phyloP scores from a whole-genome alignment of 306 rosid genomes.

The Oemleria cerasiformis region DNA sequence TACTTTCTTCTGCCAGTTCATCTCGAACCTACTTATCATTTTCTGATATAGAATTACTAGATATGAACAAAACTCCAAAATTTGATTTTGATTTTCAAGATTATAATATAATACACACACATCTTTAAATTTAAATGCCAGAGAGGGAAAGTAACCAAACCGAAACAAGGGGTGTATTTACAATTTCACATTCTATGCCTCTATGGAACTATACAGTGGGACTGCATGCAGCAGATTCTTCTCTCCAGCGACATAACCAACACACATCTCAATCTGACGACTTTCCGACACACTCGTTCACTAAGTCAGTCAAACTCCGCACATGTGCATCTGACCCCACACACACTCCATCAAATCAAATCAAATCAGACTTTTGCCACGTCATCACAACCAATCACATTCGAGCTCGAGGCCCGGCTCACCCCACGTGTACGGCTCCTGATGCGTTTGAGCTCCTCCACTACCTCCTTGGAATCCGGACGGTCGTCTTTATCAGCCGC shows the following conservation, averaged over 20 bases:
- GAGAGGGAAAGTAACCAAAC: background rate
- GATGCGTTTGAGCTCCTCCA: constrained; percentile 63
- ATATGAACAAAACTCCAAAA: background rate
- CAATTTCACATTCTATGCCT: background rate
- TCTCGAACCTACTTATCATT: too few species aligned
- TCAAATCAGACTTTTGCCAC: constrained; percentile 36
- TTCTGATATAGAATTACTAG: background rate
- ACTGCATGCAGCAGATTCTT: too few species aligned
- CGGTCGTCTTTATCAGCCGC: constrained; percentile 92
- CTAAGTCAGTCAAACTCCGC: constrained; percentile 42
- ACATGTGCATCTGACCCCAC: constrained; percentile 32
- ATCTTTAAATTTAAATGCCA: background rate
- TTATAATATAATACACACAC: background rate
- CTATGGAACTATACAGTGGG: too few species aligned
- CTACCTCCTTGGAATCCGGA: constrained; percentile 80
- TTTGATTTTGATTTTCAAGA: background rate
- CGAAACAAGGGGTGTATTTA: background rate
- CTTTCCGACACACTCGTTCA: background rate
- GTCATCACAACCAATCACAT: constrained; percentile 19
- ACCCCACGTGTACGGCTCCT: constrained; percentile 37
- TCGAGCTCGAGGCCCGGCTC: constrained; percentile 24
- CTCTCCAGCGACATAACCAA: too few species aligned
- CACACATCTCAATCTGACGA: background rate
- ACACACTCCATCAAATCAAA: constrained; percentile 15
- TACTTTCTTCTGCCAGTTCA: background rate